Evolutionary conservation across 148 eudicot species (phyloP), one percentile per base, ranked within the genome.

Genomic region (Vaccinium vitisidaea): DNA sequence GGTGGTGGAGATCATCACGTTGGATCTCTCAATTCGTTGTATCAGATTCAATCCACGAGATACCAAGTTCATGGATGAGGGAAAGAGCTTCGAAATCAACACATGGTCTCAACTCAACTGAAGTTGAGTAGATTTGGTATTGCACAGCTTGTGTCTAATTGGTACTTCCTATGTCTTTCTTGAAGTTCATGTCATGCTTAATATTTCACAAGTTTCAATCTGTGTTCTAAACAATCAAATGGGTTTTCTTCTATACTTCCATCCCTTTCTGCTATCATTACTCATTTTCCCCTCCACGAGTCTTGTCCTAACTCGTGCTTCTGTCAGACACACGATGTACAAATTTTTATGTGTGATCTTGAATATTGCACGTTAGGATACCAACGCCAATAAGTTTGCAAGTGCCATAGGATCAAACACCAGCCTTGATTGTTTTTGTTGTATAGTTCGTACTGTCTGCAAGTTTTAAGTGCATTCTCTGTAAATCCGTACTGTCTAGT

Each of bases 1-100:
- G 65, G 61, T 5, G n/a, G 43, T 65, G 81, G 87, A 21, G 32
- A 76, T 69, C 74, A 69, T 79, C 84, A 83, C 23, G 82, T 52
- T 12, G 87, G 79, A 39, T 50, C 73, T 32, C 77, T 58, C 61
- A 80, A 73, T 69, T 77, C 87, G 25, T 49, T 80, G 84, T 85
- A 86, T 70, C 88, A 80, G 84, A 65, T 90, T 56, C 89, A 88
- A 81, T 21, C 89, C 25, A 79, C 84, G 8, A 77, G 85, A 84
- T 83, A 85, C 52, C 85, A 79, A 53, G 25, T 89, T 48, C 80
- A 65, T 53, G 84, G 87, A 65, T 80, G 74, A 71, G 21, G 19
- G 65, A 32, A 15, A 56, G 32, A 49, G 13, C 36, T 69, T 30
- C 43, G 71, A 58, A 16, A 19, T 67, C 30, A n/a, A n/a, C 54